Evolutionary conservation across 108 stramenopile genomes (phyloP), one percentile per base, ranked within the genome.

Genomic region (Skeletonema costatum): DNA sequence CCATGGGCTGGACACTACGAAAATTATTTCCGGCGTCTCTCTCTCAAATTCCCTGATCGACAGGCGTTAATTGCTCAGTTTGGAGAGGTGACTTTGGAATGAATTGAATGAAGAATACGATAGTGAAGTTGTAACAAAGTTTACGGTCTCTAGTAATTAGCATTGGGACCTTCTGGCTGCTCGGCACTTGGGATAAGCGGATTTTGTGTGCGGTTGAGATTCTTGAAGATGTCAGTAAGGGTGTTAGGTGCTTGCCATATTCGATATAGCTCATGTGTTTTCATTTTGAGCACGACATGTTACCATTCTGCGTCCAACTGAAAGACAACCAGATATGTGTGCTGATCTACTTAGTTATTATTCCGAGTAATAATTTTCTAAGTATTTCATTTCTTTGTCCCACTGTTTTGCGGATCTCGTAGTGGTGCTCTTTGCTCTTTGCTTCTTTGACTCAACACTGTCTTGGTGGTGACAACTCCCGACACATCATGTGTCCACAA

Each of bases 1-100:
- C 53, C 86, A 87, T 64, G 79, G 86, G n/a, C 64, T 87, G 79
- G 84, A 33, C 82, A 29, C 70, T 87, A 2, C 81, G 75, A 64
- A 87, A 85, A 48, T 30, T 83, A 11, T 87, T 82, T 39, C 79
- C 81, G 12, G 19, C 70, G 31, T 75, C 82, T 25, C 77, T 87
- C 6, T 69, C 69, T 31, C 70, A 82, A 31, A 75, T 82, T 70
- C 81, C n/a, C 81, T 10, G 73, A 61, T 25, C 42, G 81, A 36
- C n/a, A 72, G 60, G 68, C 38, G 1, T 78, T 87, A 13, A 68
- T 87, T 9, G 75, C 86, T 13, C 79, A 71, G 60, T 78, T 87
- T 53, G 86, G 81, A 16, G 86, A 80, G 17, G 64, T 61, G 19
- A 76, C 73, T 16, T 50, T 78, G 36, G 72, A n/a, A 85, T 29